These are phyloP conservation scores for Magnaporthiopsis rhizophila DNA, from an alignment of 2,329 filamentous ascomycete genomes.

Conservation along the genomic window DNA sequence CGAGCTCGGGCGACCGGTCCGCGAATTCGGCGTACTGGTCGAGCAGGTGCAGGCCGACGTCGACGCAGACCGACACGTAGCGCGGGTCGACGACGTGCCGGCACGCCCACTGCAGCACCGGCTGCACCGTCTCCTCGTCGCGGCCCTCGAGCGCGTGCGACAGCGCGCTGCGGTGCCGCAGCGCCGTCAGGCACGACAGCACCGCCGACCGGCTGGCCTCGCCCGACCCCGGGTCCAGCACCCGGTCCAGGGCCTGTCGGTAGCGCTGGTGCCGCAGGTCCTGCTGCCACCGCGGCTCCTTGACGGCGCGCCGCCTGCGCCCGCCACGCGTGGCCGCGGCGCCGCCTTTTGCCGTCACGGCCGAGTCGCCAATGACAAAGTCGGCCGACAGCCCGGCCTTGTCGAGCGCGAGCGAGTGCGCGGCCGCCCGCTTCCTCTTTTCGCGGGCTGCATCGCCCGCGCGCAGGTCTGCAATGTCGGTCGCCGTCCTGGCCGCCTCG, in stretches of 20 bases:
- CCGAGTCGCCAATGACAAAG: slow-evolving; percentile 63
- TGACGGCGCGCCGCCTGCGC: slow-evolving; percentile 50
- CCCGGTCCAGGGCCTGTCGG: slow-evolving; percentile 67
- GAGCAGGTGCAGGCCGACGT: slow-evolving; percentile 72
- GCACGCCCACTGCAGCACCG: slow-evolving; percentile 75
- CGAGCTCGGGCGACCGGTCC: slow-evolving; percentile 64
- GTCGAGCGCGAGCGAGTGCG: slow-evolving; percentile 54
- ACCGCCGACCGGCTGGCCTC: slow-evolving; percentile 54
- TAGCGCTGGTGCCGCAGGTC: slow-evolving; percentile 75
- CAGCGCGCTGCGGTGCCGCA: slow-evolving; percentile 82
- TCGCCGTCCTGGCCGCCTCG: slow-evolving; percentile 56
- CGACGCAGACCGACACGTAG: slow-evolving; percentile 72
- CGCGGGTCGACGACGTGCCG: slow-evolving; percentile 76
- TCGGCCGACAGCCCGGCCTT: slow-evolving; percentile 78
- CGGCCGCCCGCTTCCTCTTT: slow-evolving; percentile 54
- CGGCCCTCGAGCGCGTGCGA: slow-evolving; percentile 71
- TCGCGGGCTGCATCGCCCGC: slow-evolving; percentile 65
- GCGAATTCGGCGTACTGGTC: slow-evolving; percentile 82
- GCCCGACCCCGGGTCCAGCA: slow-evolving; percentile 47
- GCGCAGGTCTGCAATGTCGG: slow-evolving; percentile 66
- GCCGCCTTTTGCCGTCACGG: slow-evolving; percentile 14
- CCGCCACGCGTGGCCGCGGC: slow-evolving; percentile 9
- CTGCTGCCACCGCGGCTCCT: slow-evolving; percentile 67
- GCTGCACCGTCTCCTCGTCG: slow-evolving; percentile 73
- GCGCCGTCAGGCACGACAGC: slow-evolving; percentile 72